phyloP scores from a whole-genome alignment of 306 rosid species.

The Pterocarpus santalinus region DNA sequence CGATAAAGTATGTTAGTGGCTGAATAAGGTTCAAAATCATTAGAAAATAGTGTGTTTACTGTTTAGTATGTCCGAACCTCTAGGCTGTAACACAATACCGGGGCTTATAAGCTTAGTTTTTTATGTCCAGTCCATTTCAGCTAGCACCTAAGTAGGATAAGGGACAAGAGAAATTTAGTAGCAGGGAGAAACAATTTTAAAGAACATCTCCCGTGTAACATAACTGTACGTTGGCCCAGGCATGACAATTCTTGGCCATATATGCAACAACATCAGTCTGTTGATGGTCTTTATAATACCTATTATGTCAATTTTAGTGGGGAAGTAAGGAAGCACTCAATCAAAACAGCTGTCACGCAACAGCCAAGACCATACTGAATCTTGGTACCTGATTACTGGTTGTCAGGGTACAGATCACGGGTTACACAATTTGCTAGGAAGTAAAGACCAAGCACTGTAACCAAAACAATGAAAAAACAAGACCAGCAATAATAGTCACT shows the following conservation, averaged over 20 bases:
- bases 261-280: constrained; percentile 10
- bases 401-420: not conserved
- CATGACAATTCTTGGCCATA: constrained; percentile 23
- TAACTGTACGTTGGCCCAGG: constrained; percentile 20
- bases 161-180: not conserved
- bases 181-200: not conserved
- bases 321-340: not conserved
- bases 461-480: no score
- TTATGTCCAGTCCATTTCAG: not conserved
- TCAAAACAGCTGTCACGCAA: not conserved
- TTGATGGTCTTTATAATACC: not conserved
- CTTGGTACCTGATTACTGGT: not conserved
- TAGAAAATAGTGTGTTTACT: no score
- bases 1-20: no score
- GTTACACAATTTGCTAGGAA: not conserved
- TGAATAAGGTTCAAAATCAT: no score
- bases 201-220: not conserved
- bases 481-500: not conserved
- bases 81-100: no score
- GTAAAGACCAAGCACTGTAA: not conserved
- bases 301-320: not conserved
- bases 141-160: not conserved
- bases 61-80: no score
- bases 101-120: no score
- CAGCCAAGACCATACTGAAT: not conserved